Conservation (phyloP, 1,284 basidiomycete species). For the Irpex sp. region DNA sequence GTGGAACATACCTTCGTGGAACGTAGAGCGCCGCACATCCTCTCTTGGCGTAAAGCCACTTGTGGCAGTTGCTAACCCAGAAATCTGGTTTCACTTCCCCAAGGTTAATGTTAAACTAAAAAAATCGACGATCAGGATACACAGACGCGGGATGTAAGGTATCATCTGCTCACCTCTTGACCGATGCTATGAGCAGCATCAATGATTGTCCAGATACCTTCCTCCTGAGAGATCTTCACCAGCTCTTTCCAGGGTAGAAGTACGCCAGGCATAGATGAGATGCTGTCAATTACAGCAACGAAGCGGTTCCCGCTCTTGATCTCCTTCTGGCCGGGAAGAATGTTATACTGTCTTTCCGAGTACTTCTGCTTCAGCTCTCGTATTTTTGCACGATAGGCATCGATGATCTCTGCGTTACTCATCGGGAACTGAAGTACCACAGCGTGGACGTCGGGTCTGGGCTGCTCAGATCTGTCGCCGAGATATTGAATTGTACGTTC, state of each 20-base stretch:
- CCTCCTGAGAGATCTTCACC: constrained; percentile 65
- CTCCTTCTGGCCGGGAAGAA: constrained; percentile 15
- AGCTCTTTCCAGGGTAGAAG: constrained; percentile 80
- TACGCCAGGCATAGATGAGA: constrained; percentile 70
- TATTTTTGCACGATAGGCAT: constrained; percentile 44
- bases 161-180: constrained; percentile 20
- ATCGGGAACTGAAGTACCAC: constrained; percentile 43
- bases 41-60: constrained; percentile 79
- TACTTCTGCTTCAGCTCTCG: constrained; percentile 33
- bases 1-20: constrained; percentile 52
- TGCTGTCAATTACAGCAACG: constrained; percentile 74
- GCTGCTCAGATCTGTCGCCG: constrained; percentile 39
- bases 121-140: neutral
- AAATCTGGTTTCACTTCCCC: constrained; percentile 67
- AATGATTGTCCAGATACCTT: constrained; percentile 66
- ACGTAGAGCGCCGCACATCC: constrained; percentile 76
- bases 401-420: constrained; percentile 56
- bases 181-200: constrained; percentile 88
- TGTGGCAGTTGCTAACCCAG: constrained; percentile 82
- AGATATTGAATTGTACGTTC: constrained; percentile 55
- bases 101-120: constrained; percentile 51
- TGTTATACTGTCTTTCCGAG: constrained; percentile 20
- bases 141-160: neutral
- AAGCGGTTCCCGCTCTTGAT: constrained; percentile 38
- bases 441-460: constrained; percentile 15